phyloP scores from a whole-genome alignment of 257 asterid genomes.

The Voacanga thouarsii region DNA sequence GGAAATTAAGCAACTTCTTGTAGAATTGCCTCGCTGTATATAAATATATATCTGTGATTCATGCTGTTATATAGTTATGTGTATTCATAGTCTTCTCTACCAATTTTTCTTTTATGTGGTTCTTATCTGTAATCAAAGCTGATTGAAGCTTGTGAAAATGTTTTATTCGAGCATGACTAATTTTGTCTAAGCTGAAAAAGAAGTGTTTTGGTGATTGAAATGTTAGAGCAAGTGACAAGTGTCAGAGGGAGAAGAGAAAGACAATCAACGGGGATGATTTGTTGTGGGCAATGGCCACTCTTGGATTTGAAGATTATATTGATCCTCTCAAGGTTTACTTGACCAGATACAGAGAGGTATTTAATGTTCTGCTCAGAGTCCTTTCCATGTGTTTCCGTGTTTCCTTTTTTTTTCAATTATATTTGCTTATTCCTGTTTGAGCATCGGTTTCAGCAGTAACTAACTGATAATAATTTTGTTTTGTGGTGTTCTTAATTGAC shows the following conservation, averaged over 20 bases:
- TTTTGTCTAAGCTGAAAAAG: conserved; percentile 2
- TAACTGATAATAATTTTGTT: conserved; percentile 25
- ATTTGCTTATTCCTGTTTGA: conserved; percentile 4
- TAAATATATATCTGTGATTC: not conserved
- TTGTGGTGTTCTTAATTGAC: conserved; percentile 19
- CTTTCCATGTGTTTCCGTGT: not conserved
- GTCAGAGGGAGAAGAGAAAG: conserved; percentile 89
- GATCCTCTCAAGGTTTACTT: conserved; percentile 87
- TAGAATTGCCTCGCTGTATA: not conserved
- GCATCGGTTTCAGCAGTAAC: not conserved
- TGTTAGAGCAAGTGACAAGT: conserved; percentile 86
- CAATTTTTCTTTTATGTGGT: not conserved
- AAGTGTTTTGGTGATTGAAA: conserved; percentile 20
- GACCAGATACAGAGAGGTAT: conserved; percentile 79
- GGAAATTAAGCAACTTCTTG: not conserved
- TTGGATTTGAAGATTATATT: conserved; percentile 89
- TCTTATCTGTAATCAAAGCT: not conserved
- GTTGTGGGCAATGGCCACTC: conserved; percentile 88
- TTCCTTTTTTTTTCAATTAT: not conserved
- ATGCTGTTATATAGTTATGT: not conserved
- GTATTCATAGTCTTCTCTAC: not conserved
- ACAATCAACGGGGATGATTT: conserved; percentile 89
- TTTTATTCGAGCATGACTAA: not conserved
- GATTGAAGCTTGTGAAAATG: not conserved
- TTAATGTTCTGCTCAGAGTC: not conserved